phyloP scores from a whole-genome alignment of 106 monocot species.

The Allium cepa region DNA sequence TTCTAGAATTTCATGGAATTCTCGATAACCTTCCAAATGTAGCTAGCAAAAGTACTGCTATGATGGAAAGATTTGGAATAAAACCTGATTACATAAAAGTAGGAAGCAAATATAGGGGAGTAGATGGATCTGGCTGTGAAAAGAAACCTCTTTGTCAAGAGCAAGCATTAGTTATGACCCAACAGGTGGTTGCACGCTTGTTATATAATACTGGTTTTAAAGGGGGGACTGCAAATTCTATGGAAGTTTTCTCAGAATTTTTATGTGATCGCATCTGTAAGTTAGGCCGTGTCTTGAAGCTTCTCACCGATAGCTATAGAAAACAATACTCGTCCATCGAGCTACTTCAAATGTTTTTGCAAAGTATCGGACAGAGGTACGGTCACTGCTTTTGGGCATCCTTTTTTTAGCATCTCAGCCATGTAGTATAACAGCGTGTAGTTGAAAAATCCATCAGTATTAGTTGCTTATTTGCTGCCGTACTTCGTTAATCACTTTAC shows the following conservation, averaged over 20 bases:
- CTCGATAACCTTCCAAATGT: constrained; percentile 86
- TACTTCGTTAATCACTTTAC: too few relatives aligned
- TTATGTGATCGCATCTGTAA: constrained; percentile 50
- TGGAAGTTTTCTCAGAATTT: constrained; percentile 71
- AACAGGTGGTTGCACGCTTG: constrained; percentile 47
- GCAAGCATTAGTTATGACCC: constrained; percentile 52
- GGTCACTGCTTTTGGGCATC: constrained; percentile 1
- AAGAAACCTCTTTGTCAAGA: constrained; percentile 45
- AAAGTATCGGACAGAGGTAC: constrained; percentile 57
- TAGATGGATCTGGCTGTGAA: constrained; percentile 44
- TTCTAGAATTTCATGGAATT: constrained; percentile 57
- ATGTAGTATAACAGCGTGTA: too few relatives aligned
- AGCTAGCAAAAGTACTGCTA: constrained; percentile 64
- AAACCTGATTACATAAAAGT: constrained; percentile 77
- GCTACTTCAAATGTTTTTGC: constrained; percentile 90
- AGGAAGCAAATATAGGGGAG: constrained; percentile 81
- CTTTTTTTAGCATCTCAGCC: not conserved
- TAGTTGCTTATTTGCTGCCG: too few relatives aligned
- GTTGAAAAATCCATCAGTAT: too few relatives aligned
- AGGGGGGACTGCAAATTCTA: constrained; percentile 45
- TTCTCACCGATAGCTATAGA: constrained; percentile 75
- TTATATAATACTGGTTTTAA: constrained; percentile 52
- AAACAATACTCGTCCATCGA: constrained; percentile 74
- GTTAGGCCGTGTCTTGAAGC: constrained; percentile 68
- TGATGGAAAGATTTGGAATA: constrained; percentile 98